phyloP scores from a whole-genome alignment of 768 basidiomycete species.

The Tulasnella sp. region DNA sequence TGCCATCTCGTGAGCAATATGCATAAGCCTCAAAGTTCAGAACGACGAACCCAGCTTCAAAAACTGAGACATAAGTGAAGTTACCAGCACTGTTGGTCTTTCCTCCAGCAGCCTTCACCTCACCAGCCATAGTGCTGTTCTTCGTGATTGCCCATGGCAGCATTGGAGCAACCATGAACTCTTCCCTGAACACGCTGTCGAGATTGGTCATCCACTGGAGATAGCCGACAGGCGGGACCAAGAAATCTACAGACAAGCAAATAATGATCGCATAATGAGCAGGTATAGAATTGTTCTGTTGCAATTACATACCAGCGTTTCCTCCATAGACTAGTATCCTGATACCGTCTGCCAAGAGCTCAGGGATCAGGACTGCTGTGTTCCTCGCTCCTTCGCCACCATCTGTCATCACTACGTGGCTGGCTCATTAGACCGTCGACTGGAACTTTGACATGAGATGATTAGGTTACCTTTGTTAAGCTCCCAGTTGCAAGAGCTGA shows the following conservation, averaged over 20 bases:
- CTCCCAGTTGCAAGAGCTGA: conserved; percentile 46
- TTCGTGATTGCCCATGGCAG: conserved; percentile 53
- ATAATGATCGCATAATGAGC: too few species aligned
- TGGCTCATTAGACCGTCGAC: too few species aligned
- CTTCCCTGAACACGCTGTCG: conserved; percentile 48
- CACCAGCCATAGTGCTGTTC: conserved; percentile 56
- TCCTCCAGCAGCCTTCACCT: conserved; percentile 65
- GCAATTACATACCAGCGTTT: conserved; percentile 41
- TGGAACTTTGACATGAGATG: not conserved
- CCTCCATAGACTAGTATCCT: conserved; percentile 72
- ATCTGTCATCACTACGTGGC: not conserved
- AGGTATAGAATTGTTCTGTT: not conserved
- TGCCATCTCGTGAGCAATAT: not conserved
- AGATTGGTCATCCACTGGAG: conserved; percentile 67
- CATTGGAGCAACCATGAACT: conserved; percentile 14
- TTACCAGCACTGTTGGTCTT: conserved; percentile 61
- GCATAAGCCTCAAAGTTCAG: not conserved
- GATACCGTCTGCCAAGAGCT: conserved; percentile 75
- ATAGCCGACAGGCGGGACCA: conserved; percentile 47
- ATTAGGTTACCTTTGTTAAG: conserved; percentile 57
- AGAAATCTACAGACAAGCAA: conserved; percentile 41
- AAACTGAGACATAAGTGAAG: conserved; percentile 71
- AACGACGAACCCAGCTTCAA: conserved; percentile 63
- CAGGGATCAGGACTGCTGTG: conserved; percentile 68
- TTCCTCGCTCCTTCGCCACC: conserved; percentile 80